These are phyloP conservation scores for Xylaria curta DNA, from an alignment of 495 filamentous ascomycete species.

Conservation along the genomic window DNA sequence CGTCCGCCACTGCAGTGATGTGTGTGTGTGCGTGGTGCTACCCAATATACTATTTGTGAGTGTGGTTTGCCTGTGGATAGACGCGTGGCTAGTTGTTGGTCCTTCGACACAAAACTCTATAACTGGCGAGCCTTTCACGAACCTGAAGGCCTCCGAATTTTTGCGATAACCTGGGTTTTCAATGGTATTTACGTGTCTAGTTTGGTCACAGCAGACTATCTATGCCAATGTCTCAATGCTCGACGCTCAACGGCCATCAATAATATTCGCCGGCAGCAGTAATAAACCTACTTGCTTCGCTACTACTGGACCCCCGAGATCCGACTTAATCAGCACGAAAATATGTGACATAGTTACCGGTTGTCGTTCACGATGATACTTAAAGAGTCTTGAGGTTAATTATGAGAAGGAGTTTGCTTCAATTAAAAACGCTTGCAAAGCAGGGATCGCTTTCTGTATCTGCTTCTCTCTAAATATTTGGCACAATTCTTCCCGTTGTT, in stretches of 20 bases:
- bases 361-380: neutral
- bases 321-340: neutral
- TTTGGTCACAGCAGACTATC: neutral
- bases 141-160: neutral
- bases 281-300: neutral
- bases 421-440: slow-evolving; percentile 27
- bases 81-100: neutral
- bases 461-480: slow-evolving; percentile 25
- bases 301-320: neutral
- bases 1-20: too few species aligned
- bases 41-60: neutral
- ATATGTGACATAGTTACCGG: neutral
- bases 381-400: neutral
- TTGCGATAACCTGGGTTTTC: neutral
- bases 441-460: slow-evolving; percentile 25
- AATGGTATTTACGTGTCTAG: neutral
- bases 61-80: neutral
- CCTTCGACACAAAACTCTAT: neutral
- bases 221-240: neutral
- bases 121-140: neutral
- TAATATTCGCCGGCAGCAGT: neutral
- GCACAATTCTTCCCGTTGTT: neutral
- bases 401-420: neutral
- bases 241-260: neutral
- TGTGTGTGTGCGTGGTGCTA: neutral